Evolutionary conservation across 1,284 basidiomycete genomes (phyloP).

Genomic region (Cryptococcus neoformans): DNA sequence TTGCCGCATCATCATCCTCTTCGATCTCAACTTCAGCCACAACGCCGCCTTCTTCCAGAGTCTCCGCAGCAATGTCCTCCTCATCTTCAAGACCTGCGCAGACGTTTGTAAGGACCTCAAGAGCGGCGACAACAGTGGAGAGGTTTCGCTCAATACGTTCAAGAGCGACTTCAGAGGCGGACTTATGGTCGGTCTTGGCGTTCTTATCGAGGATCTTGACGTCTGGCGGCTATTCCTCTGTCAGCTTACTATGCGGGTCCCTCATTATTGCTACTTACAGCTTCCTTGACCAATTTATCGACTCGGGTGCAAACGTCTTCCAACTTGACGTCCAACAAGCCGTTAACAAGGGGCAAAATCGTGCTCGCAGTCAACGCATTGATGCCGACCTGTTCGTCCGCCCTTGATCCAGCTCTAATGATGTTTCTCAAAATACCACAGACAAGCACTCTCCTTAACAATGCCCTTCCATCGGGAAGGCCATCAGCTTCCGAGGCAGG

Average conservation of each 20-base stretch:
- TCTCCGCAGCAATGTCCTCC: slow-evolving; percentile 36
- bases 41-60: slow-evolving; percentile 32
- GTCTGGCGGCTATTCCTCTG: slow-evolving; percentile 18
- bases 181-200: slow-evolving; percentile 60
- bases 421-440: slow-evolving; percentile 75
- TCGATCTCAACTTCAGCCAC: slow-evolving; percentile 22
- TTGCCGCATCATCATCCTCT: slow-evolving; percentile 45
- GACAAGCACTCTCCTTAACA: slow-evolving; percentile 64
- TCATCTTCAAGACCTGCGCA: slow-evolving; percentile 77
- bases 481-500: slow-evolving; percentile 27
- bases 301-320: slow-evolving; percentile 57
- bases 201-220: slow-evolving; percentile 31
- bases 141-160: slow-evolving; percentile 70
- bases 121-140: slow-evolving; percentile 68
- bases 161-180: slow-evolving; percentile 63
- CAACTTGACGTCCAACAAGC: slow-evolving; percentile 65
- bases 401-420: slow-evolving; percentile 59
- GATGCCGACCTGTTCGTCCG: slow-evolving; percentile 59
- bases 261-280: slow-evolving; percentile 50
- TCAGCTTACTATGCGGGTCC: background rate
- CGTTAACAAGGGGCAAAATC: slow-evolving; percentile 68
- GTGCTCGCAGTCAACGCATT: slow-evolving; percentile 56
- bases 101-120: slow-evolving; percentile 81
- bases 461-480: slow-evolving; percentile 35
- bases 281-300: slow-evolving; percentile 56